Base-by-base conservation (phyloP, 768 basidiomycete genomes). In the Infundibulicybe gibba region DNA sequence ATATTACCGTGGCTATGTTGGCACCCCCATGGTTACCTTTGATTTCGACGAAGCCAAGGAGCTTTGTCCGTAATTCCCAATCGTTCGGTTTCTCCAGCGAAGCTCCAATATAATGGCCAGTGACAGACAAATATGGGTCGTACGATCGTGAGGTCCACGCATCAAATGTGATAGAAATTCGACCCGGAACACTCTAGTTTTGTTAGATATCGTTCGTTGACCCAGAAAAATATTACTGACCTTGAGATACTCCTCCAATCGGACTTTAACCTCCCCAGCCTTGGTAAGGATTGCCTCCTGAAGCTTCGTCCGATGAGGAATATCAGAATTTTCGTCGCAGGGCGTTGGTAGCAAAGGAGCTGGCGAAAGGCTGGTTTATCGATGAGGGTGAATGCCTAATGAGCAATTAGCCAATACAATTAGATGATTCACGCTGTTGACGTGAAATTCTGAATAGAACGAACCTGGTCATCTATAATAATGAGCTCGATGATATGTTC, bases 121-220 rank as follows among this genome's bases (percentile, higher is more conserved):
- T 52, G 21, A 55, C 43, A 13, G 43, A 31, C 17, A 55, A 44
- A 20, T 50, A 55, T 37, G 54, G 50, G 31, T 52, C 43, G 10
- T 43, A 32, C 2, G 49, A 33, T 12, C 41, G 34, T 1, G 45
- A 55, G 3, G 45, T 52, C 54, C 54, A 55, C 10, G 42, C 45
- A 39, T 55, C 50, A 32, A 55, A 52, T 5, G 45, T 55, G 15
- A 51, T 21, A 5, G 53, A 54, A 6, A 51, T 45, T 43, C 46
- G 15, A 15, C 46, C 32, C 17, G 20, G 43, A 14, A 51, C 32
- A 16, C 43, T 38, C 53, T 51, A 15, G 6, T 19, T 31, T 39
- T n/a, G 42, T 32, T 16, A 41, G 12, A 45, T 17, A 35, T 37
- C 45, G 17, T 20, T 15, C 44, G 19, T 35, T 12, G 12, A 45